phyloP scores from a whole-genome alignment of 2,329 filamentous ascomycete genomes.

The Neofusicoccum ribis region DNA sequence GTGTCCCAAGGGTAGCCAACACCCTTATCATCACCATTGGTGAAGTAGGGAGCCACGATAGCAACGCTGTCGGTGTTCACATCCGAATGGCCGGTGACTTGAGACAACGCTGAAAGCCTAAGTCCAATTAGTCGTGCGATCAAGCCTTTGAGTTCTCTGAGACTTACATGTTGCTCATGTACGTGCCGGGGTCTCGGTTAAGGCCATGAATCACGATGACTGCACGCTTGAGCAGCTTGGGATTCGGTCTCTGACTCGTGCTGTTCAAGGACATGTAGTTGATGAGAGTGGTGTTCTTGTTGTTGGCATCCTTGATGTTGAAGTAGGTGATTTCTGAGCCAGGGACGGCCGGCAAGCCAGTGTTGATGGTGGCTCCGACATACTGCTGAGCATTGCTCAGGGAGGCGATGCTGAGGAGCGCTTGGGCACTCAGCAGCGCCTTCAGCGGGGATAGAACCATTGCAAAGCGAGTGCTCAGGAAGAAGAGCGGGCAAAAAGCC shows the following conservation, averaged over 20 bases:
- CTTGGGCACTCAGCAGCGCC: not conserved
- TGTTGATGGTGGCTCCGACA: conserved; percentile 10
- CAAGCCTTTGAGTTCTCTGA: too few species aligned
- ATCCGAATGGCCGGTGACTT: not conserved
- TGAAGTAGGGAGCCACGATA: conserved; percentile 20
- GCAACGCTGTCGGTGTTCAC: conserved; percentile 4
- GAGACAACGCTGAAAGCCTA: conserved; percentile 1
- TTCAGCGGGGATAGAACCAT: not conserved
- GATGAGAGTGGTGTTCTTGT: conserved; percentile 17
- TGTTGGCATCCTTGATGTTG: conserved; percentile 18
- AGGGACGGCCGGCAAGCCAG: conserved; percentile 8
- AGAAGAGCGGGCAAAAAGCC: not conserved
- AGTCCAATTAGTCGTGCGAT: not conserved
- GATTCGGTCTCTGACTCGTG: not conserved
- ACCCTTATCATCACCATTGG: conserved; percentile 21
- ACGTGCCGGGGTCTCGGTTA: conserved; percentile 18
- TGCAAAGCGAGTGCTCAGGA: not conserved
- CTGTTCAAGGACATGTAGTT: conserved; percentile 19
- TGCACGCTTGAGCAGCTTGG: conserved; percentile 8
- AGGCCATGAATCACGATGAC: conserved; percentile 20
- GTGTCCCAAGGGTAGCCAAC: not conserved
- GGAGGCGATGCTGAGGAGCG: not conserved
- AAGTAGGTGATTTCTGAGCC: conserved; percentile 19
- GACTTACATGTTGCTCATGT: conserved; percentile 19
- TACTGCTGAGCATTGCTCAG: conserved; percentile 17